Base-by-base conservation (phyloP, 1,284 basidiomycete genomes). In the Rhizoctonia solani region DNA sequence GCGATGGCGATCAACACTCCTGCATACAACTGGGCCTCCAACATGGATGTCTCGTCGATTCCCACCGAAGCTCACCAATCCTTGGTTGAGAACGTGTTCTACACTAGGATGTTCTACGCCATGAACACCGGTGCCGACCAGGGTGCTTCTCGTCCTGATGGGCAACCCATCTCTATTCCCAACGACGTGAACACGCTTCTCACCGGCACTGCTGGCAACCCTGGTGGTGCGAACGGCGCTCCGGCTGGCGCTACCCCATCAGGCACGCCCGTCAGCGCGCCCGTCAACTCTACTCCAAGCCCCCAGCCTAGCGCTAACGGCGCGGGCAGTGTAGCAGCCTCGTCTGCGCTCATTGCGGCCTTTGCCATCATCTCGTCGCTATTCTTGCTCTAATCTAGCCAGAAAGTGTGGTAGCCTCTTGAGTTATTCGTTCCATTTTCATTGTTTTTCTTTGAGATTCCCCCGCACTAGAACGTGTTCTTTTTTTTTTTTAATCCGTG, bases 11-110 rank as follows among this genome's bases (percentile, higher is more conserved):
- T 76, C n/a, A 78, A 78, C 75, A 68, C 76, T 47, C 68, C 67
- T 61, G 87, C 85, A 27, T 76, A 81, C n/a, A 76, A 72, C 65
- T 90, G 88, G 89, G 88, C 87, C 71, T 73, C 75, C 55, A 83
- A 78, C 79, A 83, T 88, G 54, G 83, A 88, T 75, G 77, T 88
- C 72, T 73, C 77, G 37, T 53, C 68, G 44, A 77, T 90, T 71
- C 86, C 86, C 50, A 74, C 75, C 0, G 86, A 85, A 85, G 75
- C 85, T 2, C 80, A 84, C 70, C 70, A 75, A 39, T 72, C 75
- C 59, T 73, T 84, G 58, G 82, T 82, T 21, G 79, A 85, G 77
- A 88, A 88, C 77, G 81, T 87, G 69, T 70, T 69, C 44, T 81
- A 81, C 80, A 87, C 83, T 44, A 85, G 84, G 69, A 80, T 78